Evolutionary conservation across 306 rosid species (phyloP), one percentile per base, ranked within the genome.

Genomic region (Ceratonia siliqua): DNA sequence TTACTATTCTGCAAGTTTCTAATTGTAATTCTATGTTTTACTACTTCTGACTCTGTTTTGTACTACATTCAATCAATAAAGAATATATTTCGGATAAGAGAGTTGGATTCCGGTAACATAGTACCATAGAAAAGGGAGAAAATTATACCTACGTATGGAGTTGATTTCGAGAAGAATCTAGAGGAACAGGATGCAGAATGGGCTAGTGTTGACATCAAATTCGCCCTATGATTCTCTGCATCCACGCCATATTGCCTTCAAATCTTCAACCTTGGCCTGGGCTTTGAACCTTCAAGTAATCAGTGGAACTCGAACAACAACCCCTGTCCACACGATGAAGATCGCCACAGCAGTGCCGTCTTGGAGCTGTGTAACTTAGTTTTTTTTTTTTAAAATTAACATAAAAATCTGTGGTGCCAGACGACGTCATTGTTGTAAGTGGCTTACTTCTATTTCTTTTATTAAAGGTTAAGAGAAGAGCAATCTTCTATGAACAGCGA

Each of bases 91-190:
- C n/a, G n/a, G n/a, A n/a, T n/a, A n/a, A n/a, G n/a, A n/a, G n/a
- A n/a, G n/a, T n/a, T n/a, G n/a, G n/a, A n/a, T n/a, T n/a, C n/a
- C n/a, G 42, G 11, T 49, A 62, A 80, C 32, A 25, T 66, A 36
- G n/a, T 2, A 52, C n/a, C n/a, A n/a, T n/a, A 36, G 38, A 22
- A 33, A 62, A 55, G 0, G 10, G 35, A 12, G 13, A 30, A 48
- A 61, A 24, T 21, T 20, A 43, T 76, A 90, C 91, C 87, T 18
- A 66, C 70, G 57, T 88, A 88, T 1, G 83, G 79, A 56, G 74
- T 36, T 49, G 91, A 72, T 82, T 86, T 86, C 79, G 96, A 84
- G 87, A 77, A 90, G 87, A 87, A 90, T 79, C 88, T 82, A 71
- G 82, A 78, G 20, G 75, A 72, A 46, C 25, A 68, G 62, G 70